Evolutionary conservation across 2,329 filamentous ascomycete genomes (phyloP), one percentile per base, ranked within the genome.

Genomic region (Neocatenulostroma microsporum): DNA sequence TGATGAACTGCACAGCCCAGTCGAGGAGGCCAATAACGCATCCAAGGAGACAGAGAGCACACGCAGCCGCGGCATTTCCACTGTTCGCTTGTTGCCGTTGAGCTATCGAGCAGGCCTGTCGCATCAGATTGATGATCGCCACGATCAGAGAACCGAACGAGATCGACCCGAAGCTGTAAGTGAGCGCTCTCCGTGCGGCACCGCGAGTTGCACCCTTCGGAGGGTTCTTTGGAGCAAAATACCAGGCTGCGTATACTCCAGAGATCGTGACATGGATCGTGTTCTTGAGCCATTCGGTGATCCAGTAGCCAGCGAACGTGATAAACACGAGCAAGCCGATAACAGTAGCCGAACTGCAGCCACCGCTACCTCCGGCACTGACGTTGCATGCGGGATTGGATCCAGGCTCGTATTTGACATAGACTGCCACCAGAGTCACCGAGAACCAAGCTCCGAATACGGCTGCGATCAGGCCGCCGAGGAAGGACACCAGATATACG

Each of bases 251-350:
- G 51, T 94, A 95, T 0, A 94, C 80, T 0, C 89, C 88, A 0
- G 86, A 83, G 40, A 94, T 82, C 17, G 79, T 87, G 2, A 82
- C 82, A 57, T 96, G 87, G 30, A 94, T 84, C 1, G 84, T 87
- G 62, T 94, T 94, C 68, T 95, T 95, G 50, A 95, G 67, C 73
- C 83, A 89, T 59, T 96, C 89, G 2, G 84, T 82, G 46, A 94
- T 80, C 89, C 89, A 96, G 64, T 93, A 95, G 63, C 80, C 84
- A 36, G 87, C 81, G 53, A 96, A 95, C 0, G 87, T 94, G 48
- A 87, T 74, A 58, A 93, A 95, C 13, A 82, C 84, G 4, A 94
- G 68, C 20, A 95, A 64, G 0, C 88, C 88, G 42, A 87, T 88
- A 29, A 95, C 84, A 47, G 80, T 89, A 34, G 69, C 84, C 5